Percentiles rank a stretch among this genome's conserved stretches.
phyloP scores from a whole-genome alignment of 371 early-diverging fungal genomes.

The Sporodiniella umbellata region DNA sequence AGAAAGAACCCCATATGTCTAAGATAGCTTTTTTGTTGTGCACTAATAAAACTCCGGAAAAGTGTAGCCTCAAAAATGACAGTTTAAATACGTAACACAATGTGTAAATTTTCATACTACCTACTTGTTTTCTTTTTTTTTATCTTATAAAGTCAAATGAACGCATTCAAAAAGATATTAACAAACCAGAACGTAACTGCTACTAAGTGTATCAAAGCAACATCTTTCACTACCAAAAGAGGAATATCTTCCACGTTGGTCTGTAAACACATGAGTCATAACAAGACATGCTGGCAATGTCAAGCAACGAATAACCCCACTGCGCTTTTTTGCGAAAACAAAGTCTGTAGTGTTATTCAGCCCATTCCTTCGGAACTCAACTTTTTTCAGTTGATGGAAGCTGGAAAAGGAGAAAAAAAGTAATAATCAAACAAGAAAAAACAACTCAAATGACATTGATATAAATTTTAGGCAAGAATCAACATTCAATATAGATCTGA shows the following conservation, averaged over 20 bases:
- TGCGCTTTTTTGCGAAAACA: slow-evolving; percentile 51
- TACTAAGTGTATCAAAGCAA: not conserved
- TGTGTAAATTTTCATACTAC: too few species aligned
- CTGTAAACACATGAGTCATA: slow-evolving; percentile 5
- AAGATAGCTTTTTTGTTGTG: too few species aligned
- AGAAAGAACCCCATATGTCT: too few species aligned
- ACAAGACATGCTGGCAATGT: slow-evolving; percentile 52
- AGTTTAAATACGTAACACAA: too few species aligned
- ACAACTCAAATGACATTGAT: not conserved
- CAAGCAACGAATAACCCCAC: slow-evolving; percentile 37
- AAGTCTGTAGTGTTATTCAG: slow-evolving; percentile 67
- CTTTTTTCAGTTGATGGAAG: slow-evolving; percentile 64
- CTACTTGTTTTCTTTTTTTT: not conserved
- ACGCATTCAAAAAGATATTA: not conserved
- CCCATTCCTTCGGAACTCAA: slow-evolving; percentile 57
- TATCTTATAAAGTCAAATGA: not conserved
- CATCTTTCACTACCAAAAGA: not conserved
- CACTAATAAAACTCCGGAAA: too few species aligned
- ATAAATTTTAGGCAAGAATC: slow-evolving; percentile 36
- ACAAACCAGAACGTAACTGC: slow-evolving; percentile 2
- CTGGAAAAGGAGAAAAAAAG: slow-evolving; percentile 23
- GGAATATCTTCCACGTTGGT: not conserved
- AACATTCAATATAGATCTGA: slow-evolving; percentile 67
- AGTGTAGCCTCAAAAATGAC: too few species aligned
- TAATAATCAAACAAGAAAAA: slow-evolving; percentile 5